Evolutionary conservation across 345 rosid species (phyloP), one percentile per base, ranked within the genome.

Genomic region (Kandelia obovata): DNA sequence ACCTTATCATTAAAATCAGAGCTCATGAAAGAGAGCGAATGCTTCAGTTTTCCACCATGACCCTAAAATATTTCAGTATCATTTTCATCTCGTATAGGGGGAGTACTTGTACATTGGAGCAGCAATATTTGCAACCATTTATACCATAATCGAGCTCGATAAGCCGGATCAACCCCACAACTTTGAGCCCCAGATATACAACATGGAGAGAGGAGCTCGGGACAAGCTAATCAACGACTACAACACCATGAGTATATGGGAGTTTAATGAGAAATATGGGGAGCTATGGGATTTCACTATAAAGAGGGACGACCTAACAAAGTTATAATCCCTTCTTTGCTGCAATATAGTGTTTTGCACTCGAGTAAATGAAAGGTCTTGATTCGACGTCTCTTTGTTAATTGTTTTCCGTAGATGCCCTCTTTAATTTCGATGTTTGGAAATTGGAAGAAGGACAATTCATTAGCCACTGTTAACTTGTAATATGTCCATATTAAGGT

Each of bases 241-340:
- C 76, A 94, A 94, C 37, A 70, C 87, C 26, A 94, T 94, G 97
- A 85, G 79, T 74, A 91, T 87, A 16, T 91, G 98, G 97, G 97
- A 91, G 61, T 91, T 91, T 67, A 94, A 91, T 72, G 95, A 89
- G 78, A 91, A 94, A 76, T 91, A 89, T 70, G 97, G 95, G 57
- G 91, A 91, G 68, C 71, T 94, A 65, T 91, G 98, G 97, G 98
- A 94, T 75, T 94, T 91, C 81, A 88, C 97, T 0, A 52, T 91
- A 20, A 75, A 74, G 65, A 82, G 80, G 70, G 86, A 87, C 65
- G 92, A 91, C 71, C 83, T 85, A 31, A 80, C 75, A 58, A 86
- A 88, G 72, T 80, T 86, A 81, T 88, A 75, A 68, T 73, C 53
- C 34, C 75, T 62, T 64, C 37, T 2, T 35, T 43, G 13, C 49